Conservation (phyloP, 768 basidiomycete species). For the Pleurotus giganteus region DNA sequence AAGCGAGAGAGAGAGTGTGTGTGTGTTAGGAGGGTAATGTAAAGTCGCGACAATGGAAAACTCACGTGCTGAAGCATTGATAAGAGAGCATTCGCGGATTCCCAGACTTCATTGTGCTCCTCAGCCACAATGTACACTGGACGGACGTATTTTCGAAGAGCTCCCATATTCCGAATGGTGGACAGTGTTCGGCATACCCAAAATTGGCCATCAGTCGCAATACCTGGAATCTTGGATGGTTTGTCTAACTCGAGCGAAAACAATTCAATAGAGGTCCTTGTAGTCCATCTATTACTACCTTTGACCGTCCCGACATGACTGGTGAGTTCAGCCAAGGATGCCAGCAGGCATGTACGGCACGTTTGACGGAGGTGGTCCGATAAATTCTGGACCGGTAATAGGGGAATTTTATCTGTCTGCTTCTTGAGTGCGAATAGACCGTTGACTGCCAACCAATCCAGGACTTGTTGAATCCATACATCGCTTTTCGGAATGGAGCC, state of each 20-base stretch:
- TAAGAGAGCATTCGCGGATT: conserved; percentile 41
- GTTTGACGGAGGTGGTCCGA: conserved; percentile 67
- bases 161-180: conserved; percentile 54
- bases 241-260: conserved; percentile 43
- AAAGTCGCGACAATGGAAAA: no score
- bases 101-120: conserved; percentile 46
- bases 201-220: conserved; percentile 70
- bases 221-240: conserved; percentile 52
- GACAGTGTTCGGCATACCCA: conserved; percentile 73
- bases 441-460: conserved; percentile 82
- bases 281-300: not conserved
- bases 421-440: conserved; percentile 80
- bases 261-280: not conserved
- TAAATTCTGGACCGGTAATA: conserved; percentile 62
- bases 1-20: not conserved
- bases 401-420: conserved; percentile 61
- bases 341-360: conserved; percentile 69
- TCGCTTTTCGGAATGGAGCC: conserved; percentile 78
- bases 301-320: conserved; percentile 41
- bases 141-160: conserved; percentile 67
- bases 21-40: not conserved
- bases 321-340: conserved; percentile 73
- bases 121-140: conserved; percentile 51
- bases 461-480: conserved; percentile 66
- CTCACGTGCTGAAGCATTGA: conserved; percentile 45